A percentile compares a stretch with the other conserved stretches of the same genome.
These are phyloP conservation scores for Stenogyne calaminthoides DNA, from an alignment of 305 asterid genomes.

Conservation along the genomic window DNA sequence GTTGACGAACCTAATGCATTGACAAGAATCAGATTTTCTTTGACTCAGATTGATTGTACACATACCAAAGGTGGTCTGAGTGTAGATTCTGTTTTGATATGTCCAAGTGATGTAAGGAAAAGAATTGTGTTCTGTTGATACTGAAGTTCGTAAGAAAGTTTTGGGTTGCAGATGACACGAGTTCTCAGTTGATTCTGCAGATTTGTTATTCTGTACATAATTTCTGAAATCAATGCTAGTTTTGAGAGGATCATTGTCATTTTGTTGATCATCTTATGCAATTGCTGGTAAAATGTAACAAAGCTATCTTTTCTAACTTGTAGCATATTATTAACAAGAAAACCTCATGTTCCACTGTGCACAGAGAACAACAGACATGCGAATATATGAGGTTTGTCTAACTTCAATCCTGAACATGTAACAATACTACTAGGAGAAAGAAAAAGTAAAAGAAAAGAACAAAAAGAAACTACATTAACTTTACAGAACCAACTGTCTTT, in stretches of 20 bases:
- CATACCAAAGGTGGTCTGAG: constrained; percentile 87
- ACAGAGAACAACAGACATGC: not conserved
- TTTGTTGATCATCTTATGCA: not conserved
- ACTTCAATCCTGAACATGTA: not conserved
- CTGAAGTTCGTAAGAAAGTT: constrained; percentile 29
- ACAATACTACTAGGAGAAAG: not conserved
- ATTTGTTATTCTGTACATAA: constrained; percentile 17
- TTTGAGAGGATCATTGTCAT: not conserved
- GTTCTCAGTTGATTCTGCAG: not conserved
- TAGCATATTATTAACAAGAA: not conserved
- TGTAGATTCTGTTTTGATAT: constrained; percentile 72
- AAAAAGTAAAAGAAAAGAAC: not conserved
- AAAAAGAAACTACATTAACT: not conserved
- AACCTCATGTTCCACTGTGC: not conserved
- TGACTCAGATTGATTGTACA: constrained; percentile 86
- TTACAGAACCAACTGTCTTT: not conserved
- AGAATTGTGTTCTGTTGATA: constrained; percentile 34
- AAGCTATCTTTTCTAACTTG: not conserved
- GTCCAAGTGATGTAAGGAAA: constrained; percentile 57
- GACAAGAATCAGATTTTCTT: constrained; percentile 57
- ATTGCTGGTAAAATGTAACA: not conserved
- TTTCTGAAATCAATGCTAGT: constrained; percentile 10
- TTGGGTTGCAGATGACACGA: constrained; percentile 1
- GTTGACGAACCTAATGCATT: constrained; percentile 43
- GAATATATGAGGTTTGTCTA: not conserved